Base-by-base conservation (phyloP, 495 filamentous ascomycete genomes). In the Penicillium roqueforti region DNA sequence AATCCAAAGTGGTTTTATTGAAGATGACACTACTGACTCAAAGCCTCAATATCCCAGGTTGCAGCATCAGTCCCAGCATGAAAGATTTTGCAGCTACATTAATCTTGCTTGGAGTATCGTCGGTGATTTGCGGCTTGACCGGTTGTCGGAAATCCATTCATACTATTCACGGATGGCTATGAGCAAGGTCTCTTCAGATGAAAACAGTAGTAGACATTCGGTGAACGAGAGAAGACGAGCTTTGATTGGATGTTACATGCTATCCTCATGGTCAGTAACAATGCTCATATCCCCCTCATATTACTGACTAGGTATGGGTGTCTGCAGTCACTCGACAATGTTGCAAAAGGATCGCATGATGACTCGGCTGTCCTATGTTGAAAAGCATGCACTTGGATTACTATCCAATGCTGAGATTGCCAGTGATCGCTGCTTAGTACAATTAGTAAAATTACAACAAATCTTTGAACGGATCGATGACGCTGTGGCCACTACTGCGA, bases 391-490 rank as follows among this genome's bases (percentile, higher is more conserved):
- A 18, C 19, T 47, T 32, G 44, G 18, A 28, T 20, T 47, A 13
- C 44, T 47, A 32, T 28, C 25, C 13, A 47, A 47, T 47, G 44
- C 44, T 28, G 44, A 47, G 19, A 32, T 19, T 32, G 18, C 44
- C 28, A 47, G 44, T 20, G 44, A 47, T 32, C 26, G 29, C n/a
- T 47, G 18, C 16, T 34, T 47, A 9, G 20, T 47, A 20, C 44
- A 47, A n/a, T 20, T 47, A 19, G 53, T 60, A 11, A 50, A 44
- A 32, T 23, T 53, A 16, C 57, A 60, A 41, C 48, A 46, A 22
- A 52, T 60, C 43, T 51, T 56, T 32, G 49, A 49, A 31, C 46
- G 57, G 14, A 52, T 59, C 22, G 47, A 59, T 28, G 44, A 47
- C 14, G 44, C 44, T 32, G 44, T 47, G 44, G 44, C 18, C 25